Percentiles rank a stretch among this genome's conserved stretches.
Conservation (phyloP, 1,284 basidiomycete species). For the Cystobasidiaceae sp. region DNA sequence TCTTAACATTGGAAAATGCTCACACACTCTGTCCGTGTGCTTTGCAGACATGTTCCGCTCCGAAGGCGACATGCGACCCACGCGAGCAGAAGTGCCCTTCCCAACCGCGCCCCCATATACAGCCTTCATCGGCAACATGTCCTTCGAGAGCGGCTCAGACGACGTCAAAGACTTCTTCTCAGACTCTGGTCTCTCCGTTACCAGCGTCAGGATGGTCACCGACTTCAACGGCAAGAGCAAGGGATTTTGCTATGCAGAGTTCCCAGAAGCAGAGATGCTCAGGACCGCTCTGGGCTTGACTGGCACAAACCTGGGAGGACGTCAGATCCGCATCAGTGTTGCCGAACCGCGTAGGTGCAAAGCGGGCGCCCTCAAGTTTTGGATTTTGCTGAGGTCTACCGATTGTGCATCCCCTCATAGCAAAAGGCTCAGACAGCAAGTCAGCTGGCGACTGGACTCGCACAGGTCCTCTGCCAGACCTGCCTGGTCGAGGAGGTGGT, state of each 20-base stretch:
- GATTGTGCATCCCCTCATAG: too few species aligned
- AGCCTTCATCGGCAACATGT: constrained; percentile 90
- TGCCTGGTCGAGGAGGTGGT: constrained; percentile 40
- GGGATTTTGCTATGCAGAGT: constrained; percentile 97
- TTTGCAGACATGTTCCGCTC: too few species aligned
- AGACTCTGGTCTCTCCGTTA: constrained; percentile 55
- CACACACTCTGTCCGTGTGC: constrained; percentile 33
- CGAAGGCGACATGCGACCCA: constrained; percentile 51
- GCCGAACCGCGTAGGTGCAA: constrained; percentile 91
- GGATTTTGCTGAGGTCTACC: too few species aligned
- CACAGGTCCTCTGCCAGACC: constrained; percentile 36
- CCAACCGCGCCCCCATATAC: constrained; percentile 94
- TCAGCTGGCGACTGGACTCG: constrained; percentile 41
- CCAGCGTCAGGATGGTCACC: constrained; percentile 85
- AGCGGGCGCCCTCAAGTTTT: too few species aligned
- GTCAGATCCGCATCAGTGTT: constrained; percentile 82
- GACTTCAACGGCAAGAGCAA: constrained; percentile 84
- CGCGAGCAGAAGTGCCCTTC: constrained; percentile 84
- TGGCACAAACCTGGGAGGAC: constrained; percentile 64
- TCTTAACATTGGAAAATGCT: too few species aligned
- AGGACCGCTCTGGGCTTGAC: constrained; percentile 68
- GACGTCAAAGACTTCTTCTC: constrained; percentile 78
- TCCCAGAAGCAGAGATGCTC: constrained; percentile 71
- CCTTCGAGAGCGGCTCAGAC: constrained; percentile 81
- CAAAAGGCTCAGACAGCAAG: too few species aligned